Conservation (phyloP, 129 eudicot genomes). For the Saposhnikovia divaricata region DNA sequence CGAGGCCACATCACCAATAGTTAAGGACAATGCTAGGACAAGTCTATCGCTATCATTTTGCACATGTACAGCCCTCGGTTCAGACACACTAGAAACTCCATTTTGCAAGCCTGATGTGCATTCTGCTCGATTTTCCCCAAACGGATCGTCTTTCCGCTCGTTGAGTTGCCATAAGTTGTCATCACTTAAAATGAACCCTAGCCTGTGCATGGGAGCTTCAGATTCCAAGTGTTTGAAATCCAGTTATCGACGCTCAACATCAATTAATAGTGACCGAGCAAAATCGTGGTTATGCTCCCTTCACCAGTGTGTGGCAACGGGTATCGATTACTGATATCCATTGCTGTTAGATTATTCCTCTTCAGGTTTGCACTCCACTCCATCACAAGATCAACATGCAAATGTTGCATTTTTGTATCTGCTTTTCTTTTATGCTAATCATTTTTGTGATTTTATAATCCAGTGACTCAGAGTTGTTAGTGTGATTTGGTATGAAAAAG, state of each 20-base stretch:
- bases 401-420: background rate
- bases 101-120: slow-evolving; percentile 53
- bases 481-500: background rate
- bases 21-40: slow-evolving; percentile 36
- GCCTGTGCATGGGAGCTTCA: slow-evolving; percentile 67
- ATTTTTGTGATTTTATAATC: background rate
- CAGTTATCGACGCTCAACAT: slow-evolving; percentile 54
- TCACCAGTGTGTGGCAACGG: slow-evolving; percentile 51
- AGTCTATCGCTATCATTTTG: slow-evolving; percentile 61
- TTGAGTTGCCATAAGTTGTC: slow-evolving; percentile 70
- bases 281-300: slow-evolving; percentile 81
- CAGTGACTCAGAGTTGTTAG: background rate
- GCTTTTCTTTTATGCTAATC: background rate
- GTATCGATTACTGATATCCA: slow-evolving; percentile 21
- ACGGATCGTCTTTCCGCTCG: slow-evolving; percentile 51
- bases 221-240: slow-evolving; percentile 37
- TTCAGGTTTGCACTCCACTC: background rate
- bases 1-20: slow-evolving; percentile 29
- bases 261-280: slow-evolving; percentile 44
- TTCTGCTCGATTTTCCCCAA: slow-evolving; percentile 24
- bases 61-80: slow-evolving; percentile 39
- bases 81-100: slow-evolving; percentile 41
- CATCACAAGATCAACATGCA: slow-evolving; percentile 8
- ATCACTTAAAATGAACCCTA: slow-evolving; percentile 47
- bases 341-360: background rate